Percentiles rank a stretch among this genome's conserved stretches.
Conservation (phyloP, 768 basidiomycete species). For the Holtermannia corniformis region DNA sequence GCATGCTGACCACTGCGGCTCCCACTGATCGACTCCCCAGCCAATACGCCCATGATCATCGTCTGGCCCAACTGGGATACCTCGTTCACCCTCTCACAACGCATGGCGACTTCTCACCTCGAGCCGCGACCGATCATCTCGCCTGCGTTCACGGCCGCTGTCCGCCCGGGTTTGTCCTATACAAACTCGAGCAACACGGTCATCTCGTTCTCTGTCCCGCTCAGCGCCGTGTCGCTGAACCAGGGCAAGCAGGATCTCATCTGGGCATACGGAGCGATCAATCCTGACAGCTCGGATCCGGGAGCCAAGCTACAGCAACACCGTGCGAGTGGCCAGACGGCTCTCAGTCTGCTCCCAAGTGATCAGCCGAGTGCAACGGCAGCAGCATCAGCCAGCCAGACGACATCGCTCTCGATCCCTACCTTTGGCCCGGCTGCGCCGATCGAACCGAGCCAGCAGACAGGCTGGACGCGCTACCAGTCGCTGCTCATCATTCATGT, state of each 20-base stretch:
- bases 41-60: conserved; percentile 52
- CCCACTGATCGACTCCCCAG: conserved; percentile 1
- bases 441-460: not conserved
- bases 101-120: conserved; percentile 48
- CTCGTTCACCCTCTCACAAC: conserved; percentile 57
- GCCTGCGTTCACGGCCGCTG: conserved; percentile 50
- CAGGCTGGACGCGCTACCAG: conserved; percentile 12
- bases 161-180: conserved; percentile 37
- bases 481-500: conserved; percentile 53
- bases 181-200: conserved; percentile 19
- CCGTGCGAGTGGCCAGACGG: conserved; percentile 43
- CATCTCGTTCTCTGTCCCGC: conserved; percentile 26
- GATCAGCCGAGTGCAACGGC: conserved; percentile 12
- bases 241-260: conserved; percentile 43
- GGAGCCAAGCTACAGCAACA: conserved; percentile 50
- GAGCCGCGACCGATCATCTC: conserved; percentile 46
- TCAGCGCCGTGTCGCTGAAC: conserved; percentile 2
- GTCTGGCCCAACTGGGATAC: conserved; percentile 62
- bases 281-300: conserved; percentile 47
- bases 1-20: not conserved
- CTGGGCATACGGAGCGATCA: conserved; percentile 51
- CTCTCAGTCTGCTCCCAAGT: conserved; percentile 49
- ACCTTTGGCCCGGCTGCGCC: not conserved
- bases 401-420: conserved; percentile 2
- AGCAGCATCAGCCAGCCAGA: conserved; percentile 2